A percentile compares a stretch with the other conserved stretches of the same genome.
These are phyloP conservation scores for Crithidia bombi DNA, from an alignment of 208 protist species.

Conservation along the genomic window DNA sequence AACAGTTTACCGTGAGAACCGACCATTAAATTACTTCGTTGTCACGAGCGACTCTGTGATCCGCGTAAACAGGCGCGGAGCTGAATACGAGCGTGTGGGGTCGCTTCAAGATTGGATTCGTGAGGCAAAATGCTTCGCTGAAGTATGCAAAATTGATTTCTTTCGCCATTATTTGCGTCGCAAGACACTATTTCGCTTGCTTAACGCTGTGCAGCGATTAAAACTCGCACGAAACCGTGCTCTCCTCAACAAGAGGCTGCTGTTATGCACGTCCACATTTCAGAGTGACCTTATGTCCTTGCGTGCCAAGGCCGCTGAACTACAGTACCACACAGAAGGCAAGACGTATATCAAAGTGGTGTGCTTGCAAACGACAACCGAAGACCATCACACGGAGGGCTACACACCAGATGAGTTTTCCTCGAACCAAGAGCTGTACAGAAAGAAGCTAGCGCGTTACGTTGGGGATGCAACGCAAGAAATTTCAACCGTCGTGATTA, in stretches of 20 bases:
- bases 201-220: constrained; percentile 32
- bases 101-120: constrained; percentile 59
- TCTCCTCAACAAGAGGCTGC: constrained; percentile 48
- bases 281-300: constrained; percentile 22
- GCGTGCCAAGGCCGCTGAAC: constrained; percentile 35
- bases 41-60: constrained; percentile 72
- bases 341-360: constrained; percentile 8
- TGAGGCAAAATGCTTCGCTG: constrained; percentile 56
- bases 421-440: background rate
- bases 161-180: constrained; percentile 61
- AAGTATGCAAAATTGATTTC: constrained; percentile 57
- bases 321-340: constrained; percentile 22
- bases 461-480: constrained; percentile 61
- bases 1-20: constrained; percentile 63
- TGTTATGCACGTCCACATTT: constrained; percentile 52
- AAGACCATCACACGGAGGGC: background rate
- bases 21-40: constrained; percentile 82
- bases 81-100: constrained; percentile 49
- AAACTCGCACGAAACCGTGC: constrained; percentile 39
- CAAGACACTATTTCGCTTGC: constrained; percentile 53
- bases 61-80: constrained; percentile 60
- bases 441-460: constrained; percentile 1
- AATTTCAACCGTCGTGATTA: constrained; percentile 46
- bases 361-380: constrained; percentile 18
- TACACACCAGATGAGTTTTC: constrained; percentile 15